phyloP scores from a whole-genome alignment of 2,329 filamentous ascomycete species.

The Mycosphaerella sp. region DNA sequence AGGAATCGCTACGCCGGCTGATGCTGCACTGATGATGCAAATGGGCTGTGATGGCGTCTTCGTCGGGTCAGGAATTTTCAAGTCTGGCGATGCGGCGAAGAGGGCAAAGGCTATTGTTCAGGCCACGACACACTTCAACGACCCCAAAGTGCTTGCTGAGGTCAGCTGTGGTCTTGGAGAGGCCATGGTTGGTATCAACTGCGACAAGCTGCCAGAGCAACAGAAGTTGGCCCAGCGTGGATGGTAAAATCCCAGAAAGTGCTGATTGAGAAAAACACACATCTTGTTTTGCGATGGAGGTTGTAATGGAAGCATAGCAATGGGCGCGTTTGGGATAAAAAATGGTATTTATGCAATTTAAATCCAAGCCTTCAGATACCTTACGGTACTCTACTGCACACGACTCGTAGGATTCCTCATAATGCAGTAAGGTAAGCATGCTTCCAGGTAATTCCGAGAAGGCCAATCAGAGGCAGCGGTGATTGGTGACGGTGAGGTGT shows the following conservation, averaged over 20 bases:
- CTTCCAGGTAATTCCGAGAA: too few species aligned
- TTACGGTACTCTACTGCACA: too few species aligned
- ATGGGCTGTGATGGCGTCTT: conserved; percentile 97
- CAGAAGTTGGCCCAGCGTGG: conserved; percentile 82
- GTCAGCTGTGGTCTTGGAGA: conserved; percentile 86
- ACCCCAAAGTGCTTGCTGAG: conserved; percentile 78
- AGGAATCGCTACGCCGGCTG: conserved; percentile 97
- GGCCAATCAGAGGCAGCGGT: too few species aligned
- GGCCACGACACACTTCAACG: conserved; percentile 84
- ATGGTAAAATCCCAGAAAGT: conserved; percentile 59
- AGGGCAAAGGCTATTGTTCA: conserved; percentile 91
- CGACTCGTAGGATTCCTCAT: too few species aligned
- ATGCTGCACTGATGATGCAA: conserved; percentile 99
- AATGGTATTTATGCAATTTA: too few species aligned
- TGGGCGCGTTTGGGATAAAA: not conserved
- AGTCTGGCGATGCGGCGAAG: conserved; percentile 84
- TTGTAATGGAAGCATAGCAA: conserved; percentile 14
- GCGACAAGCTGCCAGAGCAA: conserved; percentile 64
- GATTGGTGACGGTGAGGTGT: too few species aligned
- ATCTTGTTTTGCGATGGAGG: not conserved
- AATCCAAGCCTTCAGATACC: too few species aligned
- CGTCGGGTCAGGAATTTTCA: conserved; percentile 95
- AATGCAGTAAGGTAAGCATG: too few species aligned
- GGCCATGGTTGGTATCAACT: conserved; percentile 96
- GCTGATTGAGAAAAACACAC: not conserved